phyloP scores from a whole-genome alignment of 2,329 filamentous ascomycete genomes.

The Metarhizium brunneum region DNA sequence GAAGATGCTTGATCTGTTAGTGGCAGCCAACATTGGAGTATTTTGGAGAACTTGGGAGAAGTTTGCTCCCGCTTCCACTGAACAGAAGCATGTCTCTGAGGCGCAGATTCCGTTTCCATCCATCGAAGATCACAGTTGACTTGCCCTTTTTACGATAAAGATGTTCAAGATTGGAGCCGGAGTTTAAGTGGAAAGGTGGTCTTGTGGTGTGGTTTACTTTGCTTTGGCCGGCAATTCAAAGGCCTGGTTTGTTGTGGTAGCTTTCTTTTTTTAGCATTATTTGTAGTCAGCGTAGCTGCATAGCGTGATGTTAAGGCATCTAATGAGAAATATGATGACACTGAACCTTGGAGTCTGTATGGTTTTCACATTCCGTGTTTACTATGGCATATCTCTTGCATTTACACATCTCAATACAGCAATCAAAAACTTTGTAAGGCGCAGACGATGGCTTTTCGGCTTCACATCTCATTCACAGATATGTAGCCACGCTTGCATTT shows the following conservation, averaged over 20 bases:
- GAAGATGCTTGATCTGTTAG: slow-evolving; percentile 90
- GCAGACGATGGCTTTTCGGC: too few relatives aligned
- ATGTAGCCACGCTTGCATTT: too few relatives aligned
- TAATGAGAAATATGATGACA: background rate
- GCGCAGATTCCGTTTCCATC: background rate
- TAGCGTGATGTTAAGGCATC: background rate
- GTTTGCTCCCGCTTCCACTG: slow-evolving; percentile 23
- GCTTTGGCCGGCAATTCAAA: background rate
- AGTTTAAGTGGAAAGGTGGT: background rate
- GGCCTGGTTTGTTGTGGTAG: background rate
- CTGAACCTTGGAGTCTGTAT: background rate
- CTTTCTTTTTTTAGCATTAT: background rate
- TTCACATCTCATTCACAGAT: too few relatives aligned
- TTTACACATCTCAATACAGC: too few relatives aligned
- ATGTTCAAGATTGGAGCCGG: background rate
- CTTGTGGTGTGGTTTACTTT: background rate
- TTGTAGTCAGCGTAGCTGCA: background rate
- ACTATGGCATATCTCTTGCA: background rate
- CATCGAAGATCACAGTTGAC: too few relatives aligned
- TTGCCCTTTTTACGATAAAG: too few relatives aligned
- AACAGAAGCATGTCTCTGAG: background rate
- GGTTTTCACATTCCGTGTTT: background rate
- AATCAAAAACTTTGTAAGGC: too few relatives aligned
- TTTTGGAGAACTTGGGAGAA: slow-evolving; percentile 88
- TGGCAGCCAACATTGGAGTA: slow-evolving; percentile 82